phyloP scores from a whole-genome alignment of 2,329 filamentous ascomycete species.

The Podosphaera xanthii region DNA sequence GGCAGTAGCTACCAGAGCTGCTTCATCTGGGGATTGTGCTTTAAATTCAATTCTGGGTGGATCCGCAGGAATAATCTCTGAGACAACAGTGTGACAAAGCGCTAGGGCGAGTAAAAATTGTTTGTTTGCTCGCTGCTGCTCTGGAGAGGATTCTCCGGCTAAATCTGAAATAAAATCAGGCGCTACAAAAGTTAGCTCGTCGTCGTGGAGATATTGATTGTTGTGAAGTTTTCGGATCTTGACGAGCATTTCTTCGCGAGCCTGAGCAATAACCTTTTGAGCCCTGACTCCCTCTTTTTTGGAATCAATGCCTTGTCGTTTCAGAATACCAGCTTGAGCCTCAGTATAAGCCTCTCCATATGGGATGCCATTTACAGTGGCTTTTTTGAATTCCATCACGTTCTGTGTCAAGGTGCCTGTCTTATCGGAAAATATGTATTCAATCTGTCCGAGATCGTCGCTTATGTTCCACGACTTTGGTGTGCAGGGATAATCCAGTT shows the following conservation, averaged over 20 bases:
- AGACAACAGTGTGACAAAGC: slow-evolving; percentile 91
- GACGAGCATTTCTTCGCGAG: slow-evolving; percentile 48
- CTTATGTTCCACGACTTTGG: slow-evolving; percentile 99
- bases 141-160: slow-evolving; percentile 48
- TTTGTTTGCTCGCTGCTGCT: slow-evolving; percentile 57
- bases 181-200: slow-evolving; percentile 77
- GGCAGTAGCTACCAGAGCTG: slow-evolving; percentile 79
- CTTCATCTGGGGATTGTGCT: slow-evolving; percentile 91
- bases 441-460: slow-evolving; percentile 90
- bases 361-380: slow-evolving; percentile 80
- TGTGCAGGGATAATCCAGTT: slow-evolving; percentile 80
- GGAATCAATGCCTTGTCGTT: slow-evolving; percentile 67
- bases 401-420: slow-evolving; percentile 79
- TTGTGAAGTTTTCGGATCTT: slow-evolving; percentile 56
- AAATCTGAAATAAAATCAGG: slow-evolving; percentile 75
- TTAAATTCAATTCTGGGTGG: slow-evolving; percentile 84
- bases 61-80: slow-evolving; percentile 74
- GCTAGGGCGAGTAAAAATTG: slow-evolving; percentile 89
- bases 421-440: slow-evolving; percentile 97
- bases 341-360: slow-evolving; percentile 98
- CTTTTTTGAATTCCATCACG: slow-evolving; percentile 98
- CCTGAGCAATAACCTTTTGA: slow-evolving; percentile 54
- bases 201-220: slow-evolving; percentile 78
- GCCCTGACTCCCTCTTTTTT: slow-evolving; percentile 56
- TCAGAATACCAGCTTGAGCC: slow-evolving; percentile 88